Base-by-base conservation (phyloP, 768 basidiomycete species). In the Suillus subluteus region DNA sequence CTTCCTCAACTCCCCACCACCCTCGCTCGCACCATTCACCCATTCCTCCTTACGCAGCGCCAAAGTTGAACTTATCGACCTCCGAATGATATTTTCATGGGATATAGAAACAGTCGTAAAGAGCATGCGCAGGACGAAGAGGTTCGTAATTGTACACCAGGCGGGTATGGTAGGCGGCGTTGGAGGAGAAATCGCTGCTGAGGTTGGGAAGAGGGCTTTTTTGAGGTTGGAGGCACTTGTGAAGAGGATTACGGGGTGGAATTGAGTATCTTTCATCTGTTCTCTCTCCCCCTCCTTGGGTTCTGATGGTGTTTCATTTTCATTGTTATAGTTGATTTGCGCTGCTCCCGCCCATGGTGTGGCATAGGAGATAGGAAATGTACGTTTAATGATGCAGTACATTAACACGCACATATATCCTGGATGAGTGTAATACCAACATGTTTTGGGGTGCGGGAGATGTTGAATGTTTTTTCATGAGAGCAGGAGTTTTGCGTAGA, bases 181-280 rank as follows among this genome's bases (percentile, higher is more conserved):
- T n/a, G 95, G 94, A 13, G 91, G 90, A 16, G 94, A 98, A 75
- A 93, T 98, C 54, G 89, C 90, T n/a, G 92, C 94, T 0, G 94
- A 96, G 78, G 82, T 98, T 7, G 94, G 94, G 80, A 91, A 91
- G 77, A 81, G 91, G 66, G 95, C 92, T 70, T 98, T 52, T 80
- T 81, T 98, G 72, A 91, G 90, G 75, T 79, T 98, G 62, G 87
- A 94, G 65, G 95, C 96, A 8, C 96, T 96, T 0, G 91, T 98
- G 30, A 91, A 85, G 73, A 82, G 95, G 48, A 87, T 98, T 21
- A 88, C 92, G 3, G 94, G 93, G 38, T 98, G 96, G 96, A 96
- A 98, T 95, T 96, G 72, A 85, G 95, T 90, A 56, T 32, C 54
- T 48, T 26, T 38, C 65, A 62, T 65, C 50, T 38, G 54, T 18